Base-by-base conservation (phyloP, 768 basidiomycete species). In the Boletus vinaceobasis region DNA sequence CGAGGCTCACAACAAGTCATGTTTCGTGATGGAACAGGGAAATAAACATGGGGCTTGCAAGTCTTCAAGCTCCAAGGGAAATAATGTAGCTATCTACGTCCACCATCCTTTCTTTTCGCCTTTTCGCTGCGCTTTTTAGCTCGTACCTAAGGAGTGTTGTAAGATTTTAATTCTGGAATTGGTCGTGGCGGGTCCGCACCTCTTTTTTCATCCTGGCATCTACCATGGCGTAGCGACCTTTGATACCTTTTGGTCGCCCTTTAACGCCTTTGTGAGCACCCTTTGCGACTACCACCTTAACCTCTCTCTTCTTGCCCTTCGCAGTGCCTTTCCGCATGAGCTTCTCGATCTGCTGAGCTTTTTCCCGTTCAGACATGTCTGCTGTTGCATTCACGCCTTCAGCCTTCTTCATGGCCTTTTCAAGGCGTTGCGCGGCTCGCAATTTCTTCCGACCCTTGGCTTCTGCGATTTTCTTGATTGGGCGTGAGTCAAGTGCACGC, bases 381-480 rank as follows among this genome's bases (percentile, higher is more conserved):
- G 84, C 75, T 4, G 89, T 93, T 39, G 87, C 79, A 63, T 89
- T 90, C 56, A 98, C 85, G 45, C 92, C 93, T 65, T 98, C 93
- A 2, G 95, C 97, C 73, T 94, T 98, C 76, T 92, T 96, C 81
- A 92, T 83, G 10, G 93, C 90, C 71, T 93, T 96, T 64, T 95
- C 92, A 13, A 98, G 74, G 44, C 86, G 80, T 60, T 90, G 88
- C 13, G 82, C 79, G 11, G 94, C 92, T 72, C 87, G 92, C 67
- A 91, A 75, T 75, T 98, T 98, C 75, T 99, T 99, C 58, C 97
- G 83, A 29, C 93, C 94, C 72, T 98, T 98, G 14, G 97, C 97
- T 73, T 98, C 97, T 9, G 96, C 97, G 7, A 98, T 83, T 78
- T 99, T 99, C 77, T 97, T 98, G 75, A 99, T 98, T 17, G 97